These are phyloP conservation scores for Flaveria trinervia DNA, from an alignment of 129 eudicot genomes.

Conservation along the genomic window DNA sequence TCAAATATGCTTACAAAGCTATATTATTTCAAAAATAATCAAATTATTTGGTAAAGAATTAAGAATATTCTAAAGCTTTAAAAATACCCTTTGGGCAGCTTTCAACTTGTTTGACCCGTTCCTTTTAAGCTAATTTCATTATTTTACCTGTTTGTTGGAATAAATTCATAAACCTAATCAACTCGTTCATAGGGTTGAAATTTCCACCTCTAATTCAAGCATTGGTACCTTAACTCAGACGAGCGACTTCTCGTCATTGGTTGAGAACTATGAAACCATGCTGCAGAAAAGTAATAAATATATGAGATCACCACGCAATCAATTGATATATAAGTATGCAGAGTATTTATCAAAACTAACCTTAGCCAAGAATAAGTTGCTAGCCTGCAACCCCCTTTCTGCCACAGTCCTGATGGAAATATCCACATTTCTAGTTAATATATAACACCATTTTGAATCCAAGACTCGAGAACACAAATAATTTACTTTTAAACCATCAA, in stretches of 20 bases:
- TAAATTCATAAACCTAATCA: background rate
- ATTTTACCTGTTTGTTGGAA: slow-evolving; percentile 6
- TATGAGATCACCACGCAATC: slow-evolving; percentile 17
- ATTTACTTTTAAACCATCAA: background rate
- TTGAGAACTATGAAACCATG: slow-evolving; percentile 93
- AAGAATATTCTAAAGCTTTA: background rate
- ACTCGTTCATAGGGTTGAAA: slow-evolving; percentile 6
- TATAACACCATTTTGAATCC: background rate
- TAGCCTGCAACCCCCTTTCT: slow-evolving; percentile 65
- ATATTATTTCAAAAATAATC: background rate
- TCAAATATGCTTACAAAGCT: background rate
- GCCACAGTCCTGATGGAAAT: slow-evolving; percentile 43
- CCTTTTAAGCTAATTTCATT: background rate
- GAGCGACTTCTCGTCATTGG: slow-evolving; percentile 97
- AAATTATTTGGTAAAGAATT: background rate
- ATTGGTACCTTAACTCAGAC: slow-evolving; percentile 71
- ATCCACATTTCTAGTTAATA: slow-evolving; percentile 11
- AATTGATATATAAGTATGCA: background rate
- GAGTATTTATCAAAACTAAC: slow-evolving; percentile 32
- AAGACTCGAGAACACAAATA: background rate
- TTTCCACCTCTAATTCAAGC: slow-evolving; percentile 3
- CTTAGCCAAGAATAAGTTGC: slow-evolving; percentile 80
- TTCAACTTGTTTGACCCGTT: background rate
- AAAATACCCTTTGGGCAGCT: background rate
- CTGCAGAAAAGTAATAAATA: slow-evolving; percentile 36